phyloP scores from a whole-genome alignment of 2,329 filamentous ascomycete genomes.

The Tolypocladium tundrense region DNA sequence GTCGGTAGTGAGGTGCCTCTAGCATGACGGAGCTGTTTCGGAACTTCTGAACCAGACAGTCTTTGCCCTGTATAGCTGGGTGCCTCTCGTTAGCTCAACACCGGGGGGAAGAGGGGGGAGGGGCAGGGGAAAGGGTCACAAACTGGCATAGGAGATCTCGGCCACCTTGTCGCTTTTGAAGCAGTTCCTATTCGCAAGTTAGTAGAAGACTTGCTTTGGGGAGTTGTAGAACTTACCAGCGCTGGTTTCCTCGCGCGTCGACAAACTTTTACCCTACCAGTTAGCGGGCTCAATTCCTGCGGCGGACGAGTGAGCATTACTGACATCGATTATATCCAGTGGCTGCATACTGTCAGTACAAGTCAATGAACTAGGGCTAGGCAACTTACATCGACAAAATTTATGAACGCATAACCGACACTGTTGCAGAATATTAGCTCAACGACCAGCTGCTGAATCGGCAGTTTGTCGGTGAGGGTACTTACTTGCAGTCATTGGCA shows the following conservation, averaged over 20 bases:
- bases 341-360: conserved; percentile 42
- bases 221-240: conserved; percentile 41
- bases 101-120: no score
- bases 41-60: conserved; percentile 88
- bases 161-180: conserved; percentile 78
- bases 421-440: conserved; percentile 31
- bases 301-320: conserved; percentile 13
- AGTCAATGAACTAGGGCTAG: background rate
- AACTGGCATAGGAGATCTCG: conserved; percentile 94
- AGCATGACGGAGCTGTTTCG: conserved; percentile 95
- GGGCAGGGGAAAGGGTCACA: conserved; percentile 1
- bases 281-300: conserved; percentile 7
- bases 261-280: conserved; percentile 48
- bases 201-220: background rate
- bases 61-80: conserved; percentile 79
- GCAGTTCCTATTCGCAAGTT: conserved; percentile 49
- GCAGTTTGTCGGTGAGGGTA: conserved; percentile 7
- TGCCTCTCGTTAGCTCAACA: conserved; percentile 13
- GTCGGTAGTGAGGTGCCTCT: conserved; percentile 69
- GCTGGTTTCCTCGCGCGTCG: conserved; percentile 56
- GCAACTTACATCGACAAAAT: conserved; percentile 66
- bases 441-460: background rate
- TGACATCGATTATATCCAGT: conserved; percentile 60
- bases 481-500: conserved; percentile 73
- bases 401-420: conserved; percentile 95